phyloP scores from a whole-genome alignment of 495 filamentous ascomycete genomes.

The Hypoxylon crocopeplum region DNA sequence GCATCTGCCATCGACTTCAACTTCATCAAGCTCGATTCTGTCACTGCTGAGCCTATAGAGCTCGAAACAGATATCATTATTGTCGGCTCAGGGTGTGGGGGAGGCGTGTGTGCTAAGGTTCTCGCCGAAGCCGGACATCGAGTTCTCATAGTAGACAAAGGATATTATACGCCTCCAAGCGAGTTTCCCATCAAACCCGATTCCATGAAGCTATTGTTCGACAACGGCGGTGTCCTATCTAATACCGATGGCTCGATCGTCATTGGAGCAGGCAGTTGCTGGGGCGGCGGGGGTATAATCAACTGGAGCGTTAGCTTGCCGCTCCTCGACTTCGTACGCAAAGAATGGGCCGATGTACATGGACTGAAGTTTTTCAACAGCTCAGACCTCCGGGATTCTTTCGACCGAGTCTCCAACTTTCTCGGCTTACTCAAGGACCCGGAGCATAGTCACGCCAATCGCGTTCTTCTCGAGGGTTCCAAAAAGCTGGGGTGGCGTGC shows the following conservation, averaged over 20 bases:
- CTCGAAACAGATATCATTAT: conserved; percentile 77
- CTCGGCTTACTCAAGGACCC: conserved; percentile 66
- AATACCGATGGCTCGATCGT: conserved; percentile 65
- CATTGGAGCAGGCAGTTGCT: conserved; percentile 67
- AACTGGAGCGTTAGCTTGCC: conserved; percentile 78
- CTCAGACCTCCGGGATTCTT: conserved; percentile 65
- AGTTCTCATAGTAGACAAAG: conserved; percentile 76
- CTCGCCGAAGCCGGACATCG: conserved; percentile 71
- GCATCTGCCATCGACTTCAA: conserved; percentile 48
- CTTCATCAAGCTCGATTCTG: conserved; percentile 45
- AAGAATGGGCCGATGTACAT: conserved; percentile 73
- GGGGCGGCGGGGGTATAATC: conserved; percentile 77
- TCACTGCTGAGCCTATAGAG: conserved; percentile 33
- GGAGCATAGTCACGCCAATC: conserved; percentile 71
- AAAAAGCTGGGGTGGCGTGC: conserved; percentile 70
- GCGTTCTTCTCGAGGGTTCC: conserved; percentile 68
- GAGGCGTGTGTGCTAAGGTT: conserved; percentile 75
- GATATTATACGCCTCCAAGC: conserved; percentile 66
- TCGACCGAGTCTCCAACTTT: conserved; percentile 59
- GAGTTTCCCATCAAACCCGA: conserved; percentile 67
- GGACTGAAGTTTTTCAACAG: conserved; percentile 73
- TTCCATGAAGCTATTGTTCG: conserved; percentile 63
- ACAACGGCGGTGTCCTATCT: conserved; percentile 46
- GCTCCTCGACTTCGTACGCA: conserved; percentile 70
- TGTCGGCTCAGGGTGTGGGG: conserved; percentile 79